Base-by-base conservation (phyloP, 1,139 yeast species). In the Yamadazyma trypodendri region DNA sequence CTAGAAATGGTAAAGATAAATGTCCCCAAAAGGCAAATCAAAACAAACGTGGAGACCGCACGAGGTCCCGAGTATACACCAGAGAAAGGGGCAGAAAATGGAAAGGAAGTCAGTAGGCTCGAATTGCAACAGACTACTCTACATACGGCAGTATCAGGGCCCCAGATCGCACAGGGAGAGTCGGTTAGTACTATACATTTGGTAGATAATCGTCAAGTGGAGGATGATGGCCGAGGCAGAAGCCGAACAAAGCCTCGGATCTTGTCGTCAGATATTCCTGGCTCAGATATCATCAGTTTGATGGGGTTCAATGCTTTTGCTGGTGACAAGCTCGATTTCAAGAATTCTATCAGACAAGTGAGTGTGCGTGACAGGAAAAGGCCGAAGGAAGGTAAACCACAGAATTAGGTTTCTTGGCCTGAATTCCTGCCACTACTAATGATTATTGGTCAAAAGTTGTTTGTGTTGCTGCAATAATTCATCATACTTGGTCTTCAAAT, bases 301-400 rank as follows among this genome's bases (percentile, higher is more conserved):
- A 81, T 84, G 87, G 94, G 92, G 3, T 81, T 81, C 50, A 63
- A 72, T 3, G 75, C 77, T 1, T 82, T 83, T 56, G 42, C 29
- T 15, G 20, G 20, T 27, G 70, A 0, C 6, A 27, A 27, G 12
- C 17, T 20, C n/a, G 29, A n/a, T n/a, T n/a, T n/a, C n/a, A n/a
- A n/a, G n/a, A n/a, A 27, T 15, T n/a, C 29, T 27, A 15, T 27
- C 20, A 15, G 29, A 15, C 29, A 27, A 11, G 20, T 27, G 14
- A 27, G 29, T 15, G 20, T 14, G 3, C 29, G 29, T 9, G 17
- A 27, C 20, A 27, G 29, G 12, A 8, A 6, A 5, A 18, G 21
- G n/a, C n/a, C n/a, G n/a, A n/a, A n/a, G 21, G 8, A 18, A 8
- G 21, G 21, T 18, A 18, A 18, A 18, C 8, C 21, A 18, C n/a